A percentile compares a stretch with the other conserved stretches of the same genome.
Evolutionary conservation across 2,329 filamentous ascomycete species (phyloP).

Genomic region (Neofusicoccum cordaticola): DNA sequence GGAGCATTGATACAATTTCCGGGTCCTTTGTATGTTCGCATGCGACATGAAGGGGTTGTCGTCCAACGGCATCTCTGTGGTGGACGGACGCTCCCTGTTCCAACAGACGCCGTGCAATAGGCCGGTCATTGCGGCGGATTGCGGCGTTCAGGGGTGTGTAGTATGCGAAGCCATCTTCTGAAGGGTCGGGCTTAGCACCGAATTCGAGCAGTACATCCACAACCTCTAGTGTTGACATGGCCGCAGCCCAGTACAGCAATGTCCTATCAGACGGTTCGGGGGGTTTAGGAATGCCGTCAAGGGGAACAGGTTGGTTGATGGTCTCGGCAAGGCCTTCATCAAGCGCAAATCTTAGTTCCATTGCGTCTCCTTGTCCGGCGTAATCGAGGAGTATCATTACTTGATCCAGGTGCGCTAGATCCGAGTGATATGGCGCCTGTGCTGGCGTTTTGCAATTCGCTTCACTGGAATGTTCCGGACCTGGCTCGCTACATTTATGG

Average conservation of each 20-base stretch:
- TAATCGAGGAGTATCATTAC: no score
- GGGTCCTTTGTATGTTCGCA: background rate
- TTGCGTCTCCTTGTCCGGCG: background rate
- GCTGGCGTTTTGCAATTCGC: no score
- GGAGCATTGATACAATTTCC: background rate
- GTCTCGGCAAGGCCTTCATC: background rate
- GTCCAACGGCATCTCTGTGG: background rate
- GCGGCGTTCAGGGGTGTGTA: background rate
- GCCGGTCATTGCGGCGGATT: background rate
- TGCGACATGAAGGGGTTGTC: background rate
- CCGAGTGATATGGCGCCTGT: no score
- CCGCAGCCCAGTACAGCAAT: background rate
- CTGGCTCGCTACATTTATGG: no score
- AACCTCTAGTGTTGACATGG: background rate
- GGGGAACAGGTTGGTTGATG: background rate
- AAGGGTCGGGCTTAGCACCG: background rate
- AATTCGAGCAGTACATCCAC: background rate
- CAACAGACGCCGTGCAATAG: background rate
- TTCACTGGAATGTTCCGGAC: no score
- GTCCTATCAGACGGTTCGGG: background rate
- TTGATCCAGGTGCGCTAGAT: no score
- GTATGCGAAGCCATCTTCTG: no score
- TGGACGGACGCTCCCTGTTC: background rate
- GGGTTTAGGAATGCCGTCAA: background rate
- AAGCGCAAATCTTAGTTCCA: background rate